A percentile compares a stretch with the other conserved stretches of the same genome.
These are phyloP conservation scores for Diospyros kaki DNA, from an alignment of 148 eudicot genomes.

Conservation along the genomic window DNA sequence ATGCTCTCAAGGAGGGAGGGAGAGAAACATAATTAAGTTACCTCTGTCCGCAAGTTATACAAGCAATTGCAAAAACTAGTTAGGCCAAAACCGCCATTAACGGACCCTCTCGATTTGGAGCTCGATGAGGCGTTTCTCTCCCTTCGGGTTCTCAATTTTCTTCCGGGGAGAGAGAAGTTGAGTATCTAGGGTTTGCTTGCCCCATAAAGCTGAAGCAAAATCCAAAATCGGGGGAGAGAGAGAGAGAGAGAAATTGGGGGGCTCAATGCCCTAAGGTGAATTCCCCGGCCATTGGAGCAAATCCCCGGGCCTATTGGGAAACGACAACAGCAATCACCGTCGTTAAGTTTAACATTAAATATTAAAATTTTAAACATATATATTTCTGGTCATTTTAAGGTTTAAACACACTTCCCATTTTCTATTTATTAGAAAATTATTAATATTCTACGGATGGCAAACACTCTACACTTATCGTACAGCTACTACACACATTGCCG, in stretches of 20 bases:
- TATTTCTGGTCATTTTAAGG: too few species aligned
- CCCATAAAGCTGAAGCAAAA: neutral
- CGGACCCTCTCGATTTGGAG: slow-evolving; percentile 13
- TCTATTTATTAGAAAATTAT: too few species aligned
- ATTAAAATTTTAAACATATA: too few species aligned
- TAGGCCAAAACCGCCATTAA: slow-evolving; percentile 7
- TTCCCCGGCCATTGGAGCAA: slow-evolving; percentile 24
- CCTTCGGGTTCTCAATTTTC: neutral
- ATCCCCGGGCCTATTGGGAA: slow-evolving; percentile 37
- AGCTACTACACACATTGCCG: too few species aligned
- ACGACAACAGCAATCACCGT: slow-evolving; percentile 10
- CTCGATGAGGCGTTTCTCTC: neutral
- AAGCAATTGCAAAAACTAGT: neutral
- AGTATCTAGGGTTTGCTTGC: neutral
- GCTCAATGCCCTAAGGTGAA: slow-evolving; percentile 28
- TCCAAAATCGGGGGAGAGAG: neutral
- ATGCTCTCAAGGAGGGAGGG: neutral
- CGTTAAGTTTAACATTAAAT: too few species aligned
- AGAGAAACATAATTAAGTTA: neutral
- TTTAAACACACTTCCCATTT: too few species aligned
- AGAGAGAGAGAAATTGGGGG: slow-evolving; percentile 10
- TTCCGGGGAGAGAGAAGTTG: neutral
- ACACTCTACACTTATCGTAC: too few species aligned
- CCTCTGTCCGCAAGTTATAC: neutral
- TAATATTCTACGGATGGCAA: too few species aligned